These are phyloP conservation scores for Fennellomyces sp. DNA, from an alignment of 371 early-diverging fungal genomes.

Conservation along the genomic window DNA sequence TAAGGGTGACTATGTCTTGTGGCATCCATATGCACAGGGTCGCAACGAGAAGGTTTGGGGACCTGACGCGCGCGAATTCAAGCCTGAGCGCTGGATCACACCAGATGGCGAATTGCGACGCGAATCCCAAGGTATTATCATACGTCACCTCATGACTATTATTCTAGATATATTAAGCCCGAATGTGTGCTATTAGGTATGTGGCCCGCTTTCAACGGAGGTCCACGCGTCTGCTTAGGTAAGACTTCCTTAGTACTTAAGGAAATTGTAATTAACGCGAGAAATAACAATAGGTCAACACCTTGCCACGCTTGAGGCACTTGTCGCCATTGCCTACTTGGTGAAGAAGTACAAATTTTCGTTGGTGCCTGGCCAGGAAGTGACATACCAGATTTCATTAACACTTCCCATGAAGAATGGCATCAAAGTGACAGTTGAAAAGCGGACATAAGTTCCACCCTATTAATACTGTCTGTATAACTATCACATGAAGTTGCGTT, in stretches of 20 bases:
- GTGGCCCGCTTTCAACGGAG: constrained; percentile 58
- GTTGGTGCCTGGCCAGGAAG: constrained; percentile 42
- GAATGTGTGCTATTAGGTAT: too few species aligned
- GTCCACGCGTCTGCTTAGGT: constrained; percentile 33
- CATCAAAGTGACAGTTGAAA: constrained; percentile 42
- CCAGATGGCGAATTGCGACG: constrained; percentile 28
- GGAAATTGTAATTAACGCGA: not conserved
- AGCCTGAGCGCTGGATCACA: constrained; percentile 62
- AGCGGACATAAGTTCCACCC: constrained; percentile 11
- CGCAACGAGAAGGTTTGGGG: constrained; percentile 62
- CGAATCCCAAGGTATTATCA: constrained; percentile 26
- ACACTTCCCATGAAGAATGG: constrained; percentile 60
- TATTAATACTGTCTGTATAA: too few species aligned
- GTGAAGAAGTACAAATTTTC: constrained; percentile 51
- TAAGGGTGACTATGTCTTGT: constrained; percentile 55
- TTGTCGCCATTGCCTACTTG: constrained; percentile 49
- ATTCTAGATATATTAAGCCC: not conserved
- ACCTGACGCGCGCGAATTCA: constrained; percentile 56
- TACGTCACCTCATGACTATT: not conserved
- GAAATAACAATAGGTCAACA: constrained; percentile 34
- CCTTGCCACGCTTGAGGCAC: constrained; percentile 57
- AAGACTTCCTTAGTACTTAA: not conserved
- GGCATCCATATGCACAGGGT: constrained; percentile 58
- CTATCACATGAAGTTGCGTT: too few species aligned
- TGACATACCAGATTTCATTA: constrained; percentile 41